Evolutionary conservation across 2,329 filamentous ascomycete genomes (phyloP).

Genomic region (Pyricularia pennisetigena): DNA sequence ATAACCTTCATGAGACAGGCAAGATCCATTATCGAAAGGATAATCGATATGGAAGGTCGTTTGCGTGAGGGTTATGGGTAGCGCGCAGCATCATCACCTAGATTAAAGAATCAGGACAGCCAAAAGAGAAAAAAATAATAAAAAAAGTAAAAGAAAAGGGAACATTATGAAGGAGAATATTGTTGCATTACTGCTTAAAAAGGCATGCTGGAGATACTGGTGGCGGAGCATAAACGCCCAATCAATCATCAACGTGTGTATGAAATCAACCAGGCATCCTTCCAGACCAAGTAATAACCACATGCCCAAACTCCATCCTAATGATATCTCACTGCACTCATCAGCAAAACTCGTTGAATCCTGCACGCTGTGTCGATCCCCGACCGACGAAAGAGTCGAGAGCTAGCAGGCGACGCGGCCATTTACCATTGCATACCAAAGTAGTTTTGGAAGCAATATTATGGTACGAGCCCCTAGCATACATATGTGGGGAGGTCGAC

Average conservation of each 20-base stretch:
- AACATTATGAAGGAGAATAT: not conserved
- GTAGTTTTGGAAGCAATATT: not conserved
- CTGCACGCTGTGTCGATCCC: not conserved
- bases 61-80: not conserved
- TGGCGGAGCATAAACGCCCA: not conserved
- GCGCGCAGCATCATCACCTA: not conserved
- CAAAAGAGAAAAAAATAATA: too few species aligned
- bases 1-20: not conserved
- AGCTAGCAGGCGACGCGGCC: not conserved
- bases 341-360: not conserved
- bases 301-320: not conserved
- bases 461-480: not conserved
- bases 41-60: not conserved
- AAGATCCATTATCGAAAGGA: not conserved
- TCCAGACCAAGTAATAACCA: not conserved
- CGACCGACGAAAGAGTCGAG: not conserved
- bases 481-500: slow-evolving; percentile 7
- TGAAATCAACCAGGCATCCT: not conserved
- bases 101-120: not conserved
- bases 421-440: not conserved
- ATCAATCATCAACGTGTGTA: not conserved
- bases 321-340: not conserved
- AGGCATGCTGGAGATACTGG: not conserved
- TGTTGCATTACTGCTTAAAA: not conserved
- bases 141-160: too few species aligned